phyloP scores from a whole-genome alignment of 306 rosid genomes.

The Sophora flavescens region DNA sequence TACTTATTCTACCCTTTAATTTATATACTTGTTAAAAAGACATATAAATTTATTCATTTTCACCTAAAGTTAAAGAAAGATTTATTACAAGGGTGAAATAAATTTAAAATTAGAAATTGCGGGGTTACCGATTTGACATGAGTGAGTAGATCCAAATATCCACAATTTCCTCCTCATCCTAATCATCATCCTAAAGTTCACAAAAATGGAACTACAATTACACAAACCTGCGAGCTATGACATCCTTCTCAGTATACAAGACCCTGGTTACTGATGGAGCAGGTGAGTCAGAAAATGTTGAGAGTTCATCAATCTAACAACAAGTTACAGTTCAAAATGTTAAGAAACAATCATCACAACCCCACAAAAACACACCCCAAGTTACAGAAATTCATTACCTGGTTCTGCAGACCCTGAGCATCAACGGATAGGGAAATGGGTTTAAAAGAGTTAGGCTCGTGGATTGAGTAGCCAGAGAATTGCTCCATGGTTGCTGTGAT shows the following conservation, averaged over 20 bases:
- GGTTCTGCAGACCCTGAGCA: conserved; percentile 71
- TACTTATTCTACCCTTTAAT: conserved; percentile 1
- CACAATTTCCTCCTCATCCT: background rate
- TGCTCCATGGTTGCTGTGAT: conserved; percentile 84
- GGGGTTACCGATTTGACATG: background rate
- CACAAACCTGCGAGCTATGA: conserved; percentile 76
- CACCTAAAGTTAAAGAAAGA: background rate
- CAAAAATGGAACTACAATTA: background rate
- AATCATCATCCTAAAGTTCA: background rate
- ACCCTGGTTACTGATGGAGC: conserved; percentile 94
- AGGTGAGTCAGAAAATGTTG: conserved; percentile 82
- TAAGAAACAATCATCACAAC: conserved; percentile 26
- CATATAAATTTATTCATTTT: background rate
- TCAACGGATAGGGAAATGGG: conserved; percentile 61
- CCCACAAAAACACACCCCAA: background rate
- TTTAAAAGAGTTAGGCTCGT: conserved; percentile 54
- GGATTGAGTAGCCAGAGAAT: conserved; percentile 85
- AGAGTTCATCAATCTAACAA: conserved; percentile 84
- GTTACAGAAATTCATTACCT: conserved; percentile 51
- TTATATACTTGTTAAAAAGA: background rate
- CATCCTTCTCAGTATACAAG: conserved; percentile 85
- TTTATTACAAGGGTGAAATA: background rate
- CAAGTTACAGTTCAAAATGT: conserved; percentile 16
- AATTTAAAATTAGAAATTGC: background rate
- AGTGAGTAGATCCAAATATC: background rate